phyloP scores from a whole-genome alignment of 1,284 basidiomycete genomes.

The Melampsora americana region DNA sequence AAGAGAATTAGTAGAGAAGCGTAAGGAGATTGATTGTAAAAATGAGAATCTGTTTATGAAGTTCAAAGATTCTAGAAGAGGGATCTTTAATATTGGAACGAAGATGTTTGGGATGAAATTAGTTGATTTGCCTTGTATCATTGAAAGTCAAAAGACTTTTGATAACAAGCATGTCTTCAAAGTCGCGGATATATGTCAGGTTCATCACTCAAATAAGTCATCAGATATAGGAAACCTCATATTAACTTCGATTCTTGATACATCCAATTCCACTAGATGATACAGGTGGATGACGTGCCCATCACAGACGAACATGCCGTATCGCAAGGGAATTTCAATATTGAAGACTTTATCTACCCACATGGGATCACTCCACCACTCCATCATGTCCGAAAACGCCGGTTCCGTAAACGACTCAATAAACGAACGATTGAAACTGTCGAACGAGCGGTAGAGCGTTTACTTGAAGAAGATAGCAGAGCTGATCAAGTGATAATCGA shows the following conservation, averaged over 20 bases:
- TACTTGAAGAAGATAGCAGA: slow-evolving; percentile 79
- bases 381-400: slow-evolving; percentile 81
- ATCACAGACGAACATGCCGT: slow-evolving; percentile 62
- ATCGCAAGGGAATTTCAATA: slow-evolving; percentile 67
- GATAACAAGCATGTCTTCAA: slow-evolving; percentile 94
- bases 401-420: slow-evolving; percentile 87
- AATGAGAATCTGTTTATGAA: slow-evolving; percentile 91
- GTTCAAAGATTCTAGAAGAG: slow-evolving; percentile 93
- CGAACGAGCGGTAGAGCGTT: slow-evolving; percentile 89
- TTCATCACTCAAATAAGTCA: slow-evolving; percentile 52
- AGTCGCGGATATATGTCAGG: slow-evolving; percentile 95
- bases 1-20: slow-evolving; percentile 67
- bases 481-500: slow-evolving; percentile 65
- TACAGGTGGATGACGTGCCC: slow-evolving; percentile 72
- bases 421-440: slow-evolving; percentile 91
- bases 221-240: neutral
- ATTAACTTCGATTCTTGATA: neutral
- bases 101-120: slow-evolving; percentile 83
- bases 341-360: slow-evolving; percentile 95
- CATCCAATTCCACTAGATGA: slow-evolving; percentile 67
- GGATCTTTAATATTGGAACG: slow-evolving; percentile 80
- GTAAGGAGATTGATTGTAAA: slow-evolving; percentile 63
- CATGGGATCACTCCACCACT: slow-evolving; percentile 95
- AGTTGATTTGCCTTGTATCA: slow-evolving; percentile 89
- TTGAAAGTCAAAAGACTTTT: slow-evolving; percentile 93